Base-by-base conservation (phyloP, 257 asterid genomes). In the Ligustrum vulgare region DNA sequence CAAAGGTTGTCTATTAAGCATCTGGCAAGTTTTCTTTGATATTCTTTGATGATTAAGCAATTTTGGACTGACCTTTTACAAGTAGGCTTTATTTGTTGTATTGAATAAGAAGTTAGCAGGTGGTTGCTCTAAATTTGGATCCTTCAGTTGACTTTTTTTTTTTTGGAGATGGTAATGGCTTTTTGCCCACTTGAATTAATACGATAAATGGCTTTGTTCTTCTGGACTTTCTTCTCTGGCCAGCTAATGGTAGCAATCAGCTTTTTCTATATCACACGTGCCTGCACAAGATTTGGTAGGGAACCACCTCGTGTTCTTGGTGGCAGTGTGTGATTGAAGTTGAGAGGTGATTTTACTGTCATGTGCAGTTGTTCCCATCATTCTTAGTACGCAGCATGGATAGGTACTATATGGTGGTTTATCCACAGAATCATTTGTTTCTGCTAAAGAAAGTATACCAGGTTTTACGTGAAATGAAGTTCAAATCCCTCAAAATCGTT, bases 11-110 rank as follows among this genome's bases (percentile, higher is more conserved):
- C 43, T 41, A 31, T 56, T 62, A 72, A 80, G 79, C 43, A 66
- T 16, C 39, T 31, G 35, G 18, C 34, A 66, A 37, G 79, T 78
- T 63, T 35, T 70, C 9, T 74, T 79, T 82, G 13, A 62, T 67
- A 8, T 74, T 56, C 37, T 78, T 77, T 37, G 49, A 22, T 62
- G 82, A 71, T 67, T 74, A 28, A 72, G 83, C 58, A 69, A 75
- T 78, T 47, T 23, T 23, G 84, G 82, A 77, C 22, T 71, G 67
- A 43, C 80, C 23, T 76, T 49, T 43, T 54, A 36, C 72, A 56
- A 64, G 80, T 70, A 15, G 71, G 72, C 73, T 18, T 71, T 60
- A 1, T 73, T 39, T 49, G 34, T 70, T 33, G 18, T 20, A 39
- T 23, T 70, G 45, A 33, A 60, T 71, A 58, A 54, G 78, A 75